A percentile compares a stretch with the other conserved stretches of the same genome.
These are phyloP conservation scores for Fusarium sarcochroum DNA, from an alignment of 2,329 filamentous ascomycete genomes.

Conservation along the genomic window DNA sequence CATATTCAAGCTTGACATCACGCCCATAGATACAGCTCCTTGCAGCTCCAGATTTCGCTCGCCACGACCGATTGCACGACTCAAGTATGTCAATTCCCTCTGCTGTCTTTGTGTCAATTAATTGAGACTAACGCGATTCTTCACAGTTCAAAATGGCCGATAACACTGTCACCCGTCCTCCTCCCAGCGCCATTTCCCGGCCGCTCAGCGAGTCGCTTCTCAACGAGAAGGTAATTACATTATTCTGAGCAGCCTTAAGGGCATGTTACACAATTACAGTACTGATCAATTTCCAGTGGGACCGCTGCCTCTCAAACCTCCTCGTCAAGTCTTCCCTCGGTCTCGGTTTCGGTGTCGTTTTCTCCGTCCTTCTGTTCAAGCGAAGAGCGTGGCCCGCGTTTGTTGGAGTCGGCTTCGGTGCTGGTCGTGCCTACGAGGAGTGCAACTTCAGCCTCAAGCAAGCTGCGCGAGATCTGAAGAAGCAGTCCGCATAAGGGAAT, in stretches of 20 bases:
- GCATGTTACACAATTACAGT: background rate
- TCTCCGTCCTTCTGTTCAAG: constrained; percentile 98
- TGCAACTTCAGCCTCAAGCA: constrained; percentile 86
- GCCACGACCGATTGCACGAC: constrained; percentile 41
- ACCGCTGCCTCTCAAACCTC: constrained; percentile 96
- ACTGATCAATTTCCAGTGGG: constrained; percentile 77
- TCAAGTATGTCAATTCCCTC: constrained; percentile 46
- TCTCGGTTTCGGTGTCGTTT: constrained; percentile 97
- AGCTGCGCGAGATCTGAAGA: constrained; percentile 71
- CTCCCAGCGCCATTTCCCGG: constrained; percentile 77
- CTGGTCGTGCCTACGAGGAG: constrained; percentile 97
- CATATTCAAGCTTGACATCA: constrained; percentile 54
- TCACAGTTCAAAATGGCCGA: constrained; percentile 65
- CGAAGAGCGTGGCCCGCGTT: constrained; percentile 98
- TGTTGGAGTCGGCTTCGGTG: constrained; percentile 93
- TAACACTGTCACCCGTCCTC: constrained; percentile 61
- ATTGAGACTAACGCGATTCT: constrained; percentile 43
- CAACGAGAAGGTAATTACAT: constrained; percentile 90
- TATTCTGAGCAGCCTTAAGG: background rate
- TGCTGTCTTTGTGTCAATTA: background rate
- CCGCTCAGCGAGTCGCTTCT: constrained; percentile 97
- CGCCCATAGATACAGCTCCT: constrained; percentile 49
- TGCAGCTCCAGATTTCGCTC: constrained; percentile 48
- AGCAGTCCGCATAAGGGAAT: constrained; percentile 58
- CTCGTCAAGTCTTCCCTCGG: constrained; percentile 97